Base-by-base conservation (phyloP, 164 flowering plant genomes). In the Vitis rotundifolia region DNA sequence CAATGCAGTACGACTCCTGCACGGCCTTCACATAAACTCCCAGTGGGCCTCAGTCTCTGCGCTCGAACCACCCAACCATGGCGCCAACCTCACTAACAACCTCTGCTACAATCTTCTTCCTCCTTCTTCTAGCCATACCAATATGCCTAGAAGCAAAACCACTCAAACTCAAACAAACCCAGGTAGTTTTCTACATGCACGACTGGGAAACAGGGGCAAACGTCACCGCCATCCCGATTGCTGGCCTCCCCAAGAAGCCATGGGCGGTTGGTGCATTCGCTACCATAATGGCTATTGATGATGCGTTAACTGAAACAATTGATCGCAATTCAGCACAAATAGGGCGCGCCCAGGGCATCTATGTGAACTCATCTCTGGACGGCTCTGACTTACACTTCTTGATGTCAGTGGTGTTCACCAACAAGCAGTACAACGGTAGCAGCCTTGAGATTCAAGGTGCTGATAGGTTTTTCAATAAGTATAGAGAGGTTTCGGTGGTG, bases 321-420 rank as follows among this genome's bases (percentile, higher is more conserved):
- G 72, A 78, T 10, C 59, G 56, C 2, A 63, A 68, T 9, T 74
- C 80, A 8, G 19, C 62, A 3, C 62, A 66, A 14, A 50, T 78
- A 0, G 80, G 75, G 8, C 52, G 75, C 6, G 77, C 63, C 29
- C 80, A 71, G 10, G 80, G 77, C 9, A 59, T 74, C 13, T 78
- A 57, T 31, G 63, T 78, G 11, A 78, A 57, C 63, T 65, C 69
- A 16, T 59, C 77, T 1, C 48, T 73, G 37, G 80, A 77, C 6
- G 77, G 77, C 0, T 50, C 58, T 0, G 70, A 63, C 12, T 13
- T 69, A 2, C 71, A 62, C 31, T 12, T 78, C 1, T 3, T 71
- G 13, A 18, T 70, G 3, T 78, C 80, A 1, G 44, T 78, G 47
- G 55, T 22, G 26, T 19, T 22, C 26, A 22, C 26, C 0, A 22